Percentiles rank a stretch among this genome's conserved stretches.
Evolutionary conservation across 257 asterid genomes (phyloP).

Genomic region (Solanum pinnatisectum): DNA sequence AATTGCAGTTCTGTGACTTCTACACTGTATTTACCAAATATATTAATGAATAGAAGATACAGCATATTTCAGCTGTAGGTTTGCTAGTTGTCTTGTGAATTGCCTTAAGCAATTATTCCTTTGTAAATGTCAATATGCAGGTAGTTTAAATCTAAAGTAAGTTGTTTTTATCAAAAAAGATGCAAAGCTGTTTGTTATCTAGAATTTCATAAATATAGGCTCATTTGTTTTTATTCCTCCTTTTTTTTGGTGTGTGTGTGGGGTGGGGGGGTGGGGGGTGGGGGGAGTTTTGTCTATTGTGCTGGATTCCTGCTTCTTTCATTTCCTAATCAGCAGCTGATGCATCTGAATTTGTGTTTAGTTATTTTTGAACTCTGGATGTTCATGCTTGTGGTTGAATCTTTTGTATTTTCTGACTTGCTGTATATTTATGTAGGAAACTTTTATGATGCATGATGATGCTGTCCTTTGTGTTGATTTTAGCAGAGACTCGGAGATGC

Average conservation of each 20-base stretch:
- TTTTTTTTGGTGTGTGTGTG: not conserved
- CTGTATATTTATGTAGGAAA: constrained; percentile 55
- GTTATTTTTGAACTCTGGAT: not conserved
- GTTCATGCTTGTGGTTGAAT: not conserved
- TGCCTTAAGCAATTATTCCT: not conserved
- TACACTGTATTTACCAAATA: not conserved
- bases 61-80: not conserved
- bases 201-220: not conserved
- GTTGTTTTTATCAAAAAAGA: not conserved
- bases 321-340: not conserved
- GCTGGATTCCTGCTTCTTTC: not conserved
- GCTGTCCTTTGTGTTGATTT: constrained; percentile 90
- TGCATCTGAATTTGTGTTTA: not conserved
- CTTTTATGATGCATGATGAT: constrained; percentile 97
- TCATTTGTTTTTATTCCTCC: not conserved
- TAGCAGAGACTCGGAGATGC: constrained; percentile 96
- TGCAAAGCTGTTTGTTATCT: not conserved
- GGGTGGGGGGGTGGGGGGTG: rapidly evolving
- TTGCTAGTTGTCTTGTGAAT: not conserved
- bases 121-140: not conserved
- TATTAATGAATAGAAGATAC: not conserved
- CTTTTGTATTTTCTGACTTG: constrained; percentile 9
- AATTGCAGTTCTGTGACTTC: not conserved
- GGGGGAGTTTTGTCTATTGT: not conserved
- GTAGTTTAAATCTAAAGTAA: not conserved